Evolutionary conservation across 306 rosid genomes (phyloP), one percentile per base, ranked within the genome.

Genomic region (Corylus avellana): DNA sequence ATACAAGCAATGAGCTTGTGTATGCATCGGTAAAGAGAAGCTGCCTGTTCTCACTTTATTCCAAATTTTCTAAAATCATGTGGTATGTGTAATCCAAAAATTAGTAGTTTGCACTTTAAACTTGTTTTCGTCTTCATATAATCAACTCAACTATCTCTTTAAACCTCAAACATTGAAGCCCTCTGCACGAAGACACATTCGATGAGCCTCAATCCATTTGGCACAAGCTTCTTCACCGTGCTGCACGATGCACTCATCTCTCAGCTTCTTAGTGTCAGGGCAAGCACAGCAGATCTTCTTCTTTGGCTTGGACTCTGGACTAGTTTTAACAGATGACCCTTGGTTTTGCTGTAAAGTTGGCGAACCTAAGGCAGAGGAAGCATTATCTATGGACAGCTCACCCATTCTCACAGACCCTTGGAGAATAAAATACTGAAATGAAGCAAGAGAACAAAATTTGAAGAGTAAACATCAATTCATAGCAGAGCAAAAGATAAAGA

Each of bases 261-360:
- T 81, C 68, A 92, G 79, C 87, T 70, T 90, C 80, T 91, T 92
- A n/a, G 89, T 77, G 29, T 91, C 97, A 0, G 94, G 98, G 82
- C 97, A 94, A 63, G 94, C 97, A 82, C 97, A 94, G 20, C 98
- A 94, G 16, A 92, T 91, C 81, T 90, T 94, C 88, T 91, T 93
- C 89, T 94, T 92, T 13, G 91, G 91, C 80, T 89, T 91, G 42
- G 90, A 75, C 29, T 91, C 92, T 27, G 77, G 54, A 44, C 27
- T 63, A 35, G 77, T 47, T 44, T 81, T 25, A 29, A 74, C 59
- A 27, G 80, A 56, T 16, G 86, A 16, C 13, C 75, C 69, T 63
- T 77, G 80, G 58, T 69, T 80, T 70, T 75, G 79, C 75, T 78
- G 86, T 14, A 86, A 75, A 55, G 74, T 85, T 50, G 48, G 75